Evolutionary conservation across 176 grass and related monocot genomes (phyloP).

Genomic region (Carex myosuroides): DNA sequence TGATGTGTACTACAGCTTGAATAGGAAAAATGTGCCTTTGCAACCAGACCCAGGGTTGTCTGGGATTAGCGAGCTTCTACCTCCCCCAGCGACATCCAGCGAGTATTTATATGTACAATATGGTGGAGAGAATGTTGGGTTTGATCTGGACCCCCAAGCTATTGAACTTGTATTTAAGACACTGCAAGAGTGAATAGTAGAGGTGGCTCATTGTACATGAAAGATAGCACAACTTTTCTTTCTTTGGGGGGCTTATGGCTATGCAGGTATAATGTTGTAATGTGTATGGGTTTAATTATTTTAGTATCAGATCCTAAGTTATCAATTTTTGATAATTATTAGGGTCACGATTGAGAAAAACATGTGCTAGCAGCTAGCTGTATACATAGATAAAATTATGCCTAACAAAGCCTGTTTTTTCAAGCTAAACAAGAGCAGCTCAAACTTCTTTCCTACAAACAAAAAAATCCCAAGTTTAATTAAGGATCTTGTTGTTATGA

Average conservation of each 20-base stretch:
- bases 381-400: not conserved
- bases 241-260: not conserved
- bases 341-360: not conserved
- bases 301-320: not conserved
- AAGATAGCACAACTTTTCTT: not conserved
- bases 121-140: slow-evolving; percentile 54
- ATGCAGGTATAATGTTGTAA: not conserved
- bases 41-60: slow-evolving; percentile 30
- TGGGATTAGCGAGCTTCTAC: slow-evolving; percentile 56
- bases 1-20: slow-evolving; percentile 72
- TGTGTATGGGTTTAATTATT: not conserved
- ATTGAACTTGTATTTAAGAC: slow-evolving; percentile 14
- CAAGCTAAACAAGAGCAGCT: not conserved
- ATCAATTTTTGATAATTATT: not conserved
- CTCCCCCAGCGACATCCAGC: slow-evolving; percentile 43
- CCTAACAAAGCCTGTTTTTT: not conserved
- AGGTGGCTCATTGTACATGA: not conserved
- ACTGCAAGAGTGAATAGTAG: not conserved
- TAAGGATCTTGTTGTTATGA: too few species aligned
- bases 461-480: too few species aligned
- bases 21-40: slow-evolving; percentile 37
- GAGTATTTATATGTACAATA: slow-evolving; percentile 78
- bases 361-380: not conserved
- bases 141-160: slow-evolving; percentile 38
- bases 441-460: not conserved